Conservation (phyloP, 805 yeast genomes). For the Pichia manshurica region DNA sequence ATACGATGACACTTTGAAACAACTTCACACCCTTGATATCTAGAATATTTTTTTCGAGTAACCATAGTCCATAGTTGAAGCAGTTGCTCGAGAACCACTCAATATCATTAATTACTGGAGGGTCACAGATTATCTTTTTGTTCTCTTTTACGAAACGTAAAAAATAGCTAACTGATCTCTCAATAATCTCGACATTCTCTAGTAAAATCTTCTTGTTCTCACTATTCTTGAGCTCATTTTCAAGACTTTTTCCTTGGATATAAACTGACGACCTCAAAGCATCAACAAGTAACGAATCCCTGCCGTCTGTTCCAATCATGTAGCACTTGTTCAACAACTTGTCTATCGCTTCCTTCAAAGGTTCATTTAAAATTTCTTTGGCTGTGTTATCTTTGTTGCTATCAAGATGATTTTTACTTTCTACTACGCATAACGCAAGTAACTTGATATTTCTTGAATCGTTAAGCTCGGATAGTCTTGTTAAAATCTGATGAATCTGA, state of each 20-base stretch:
- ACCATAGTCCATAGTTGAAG: conserved; percentile 7
- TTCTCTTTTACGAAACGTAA: conserved; percentile 4
- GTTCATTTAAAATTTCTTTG: not conserved
- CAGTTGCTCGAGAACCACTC: conserved; percentile 38
- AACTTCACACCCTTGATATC: conserved; percentile 9
- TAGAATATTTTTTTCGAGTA: conserved; percentile 1
- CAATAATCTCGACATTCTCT: not conserved
- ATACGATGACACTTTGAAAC: conserved; percentile 2
- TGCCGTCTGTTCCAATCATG: not conserved
- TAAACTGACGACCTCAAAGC: conserved; percentile 17
- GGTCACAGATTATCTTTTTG: not conserved
- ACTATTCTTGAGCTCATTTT: conserved; percentile 1
- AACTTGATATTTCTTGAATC: conserved; percentile 9
- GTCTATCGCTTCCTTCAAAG: conserved; percentile 8
- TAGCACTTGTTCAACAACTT: conserved; percentile 6
- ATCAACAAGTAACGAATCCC: conserved; percentile 9
- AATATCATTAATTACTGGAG: conserved; percentile 24
- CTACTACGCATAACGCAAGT: conserved; percentile 29
- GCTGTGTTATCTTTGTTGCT: not conserved
- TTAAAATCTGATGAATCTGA: conserved; percentile 3
- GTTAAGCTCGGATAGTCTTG: conserved; percentile 2
- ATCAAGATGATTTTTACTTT: conserved; percentile 15
- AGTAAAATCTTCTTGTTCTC: not conserved
- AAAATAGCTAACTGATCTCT: not conserved
- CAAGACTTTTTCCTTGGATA: conserved; percentile 15